phyloP scores from a whole-genome alignment of 805 yeast species.

The Saccharomycopsis fibuligera region DNA sequence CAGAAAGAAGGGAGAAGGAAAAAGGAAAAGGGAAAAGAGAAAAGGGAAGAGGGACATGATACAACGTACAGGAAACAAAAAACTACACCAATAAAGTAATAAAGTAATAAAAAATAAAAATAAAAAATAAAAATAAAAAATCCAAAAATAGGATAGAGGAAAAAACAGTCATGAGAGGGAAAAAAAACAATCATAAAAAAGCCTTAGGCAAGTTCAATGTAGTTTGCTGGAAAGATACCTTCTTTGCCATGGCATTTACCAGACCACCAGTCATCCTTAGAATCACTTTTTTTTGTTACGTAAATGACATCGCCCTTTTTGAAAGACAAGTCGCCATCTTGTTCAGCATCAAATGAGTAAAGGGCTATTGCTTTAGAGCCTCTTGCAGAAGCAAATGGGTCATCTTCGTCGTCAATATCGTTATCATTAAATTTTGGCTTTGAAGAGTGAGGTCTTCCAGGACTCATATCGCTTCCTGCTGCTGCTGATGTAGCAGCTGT shows the following conservation, averaged over 20 bases:
- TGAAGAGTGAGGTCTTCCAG: constrained; percentile 30
- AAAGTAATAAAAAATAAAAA: too few relatives aligned
- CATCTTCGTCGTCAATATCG: constrained; percentile 37
- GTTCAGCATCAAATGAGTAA: constrained; percentile 85
- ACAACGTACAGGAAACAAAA: too few relatives aligned
- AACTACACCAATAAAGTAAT: too few relatives aligned
- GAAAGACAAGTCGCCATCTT: constrained; percentile 87
- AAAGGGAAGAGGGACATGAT: too few relatives aligned
- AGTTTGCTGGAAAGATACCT: constrained; percentile 97
- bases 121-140: too few relatives aligned
- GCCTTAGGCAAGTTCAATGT: constrained; percentile 56
- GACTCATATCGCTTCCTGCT: constrained; percentile 35
- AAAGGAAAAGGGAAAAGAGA: too few relatives aligned
- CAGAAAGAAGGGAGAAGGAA: too few relatives aligned
- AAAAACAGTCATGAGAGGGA: too few relatives aligned
- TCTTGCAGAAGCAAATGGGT: constrained; percentile 24
- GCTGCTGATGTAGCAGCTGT: too few relatives aligned
- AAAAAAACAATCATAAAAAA: too few relatives aligned
- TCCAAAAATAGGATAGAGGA: too few relatives aligned
- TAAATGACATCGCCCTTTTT: constrained; percentile 91
- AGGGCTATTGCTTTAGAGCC: constrained; percentile 85
- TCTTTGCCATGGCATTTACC: constrained; percentile 78
- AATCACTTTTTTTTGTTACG: constrained; percentile 76
- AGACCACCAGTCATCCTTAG: constrained; percentile 98
- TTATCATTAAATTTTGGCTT: constrained; percentile 34